Percentiles rank a stretch among this genome's conserved stretches.
Conservation (phyloP, 2,329 filamentous ascomycete genomes). For the Hymenoscyphus fraxineus region DNA sequence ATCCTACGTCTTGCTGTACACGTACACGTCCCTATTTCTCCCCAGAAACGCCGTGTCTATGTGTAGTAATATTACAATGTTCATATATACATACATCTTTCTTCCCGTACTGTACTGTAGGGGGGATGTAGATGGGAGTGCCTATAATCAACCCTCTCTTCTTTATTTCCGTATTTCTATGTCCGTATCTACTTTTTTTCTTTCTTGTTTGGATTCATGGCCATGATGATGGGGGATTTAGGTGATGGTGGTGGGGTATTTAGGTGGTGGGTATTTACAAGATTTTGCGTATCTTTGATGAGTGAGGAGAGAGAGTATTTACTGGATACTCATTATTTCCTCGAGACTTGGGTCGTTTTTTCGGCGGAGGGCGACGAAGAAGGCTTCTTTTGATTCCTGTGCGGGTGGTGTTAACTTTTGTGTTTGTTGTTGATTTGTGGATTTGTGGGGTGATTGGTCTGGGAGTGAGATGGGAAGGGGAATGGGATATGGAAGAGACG, state of each 20-base stretch:
- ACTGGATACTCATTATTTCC: slow-evolving; percentile 8
- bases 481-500: slow-evolving; percentile 33
- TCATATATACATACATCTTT: no score
- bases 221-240: no score
- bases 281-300: background rate
- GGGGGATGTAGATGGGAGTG: background rate
- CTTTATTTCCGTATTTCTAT: no score
- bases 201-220: no score
- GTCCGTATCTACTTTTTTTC: no score
- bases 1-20: background rate
- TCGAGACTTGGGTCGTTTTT: slow-evolving; percentile 44
- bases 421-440: background rate
- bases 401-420: background rate
- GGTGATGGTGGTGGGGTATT: no score
- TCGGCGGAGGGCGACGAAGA: slow-evolving; percentile 74
- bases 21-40: background rate
- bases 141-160: no score
- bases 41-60: background rate
- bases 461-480: background rate
- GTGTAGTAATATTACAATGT: background rate
- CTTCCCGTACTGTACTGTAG: no score
- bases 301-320: background rate
- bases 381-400: slow-evolving; percentile 80
- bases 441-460: background rate
- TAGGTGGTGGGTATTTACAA: background rate